phyloP scores from a whole-genome alignment of 2,329 filamentous ascomycete species.

The Parastagonospora nodorum region DNA sequence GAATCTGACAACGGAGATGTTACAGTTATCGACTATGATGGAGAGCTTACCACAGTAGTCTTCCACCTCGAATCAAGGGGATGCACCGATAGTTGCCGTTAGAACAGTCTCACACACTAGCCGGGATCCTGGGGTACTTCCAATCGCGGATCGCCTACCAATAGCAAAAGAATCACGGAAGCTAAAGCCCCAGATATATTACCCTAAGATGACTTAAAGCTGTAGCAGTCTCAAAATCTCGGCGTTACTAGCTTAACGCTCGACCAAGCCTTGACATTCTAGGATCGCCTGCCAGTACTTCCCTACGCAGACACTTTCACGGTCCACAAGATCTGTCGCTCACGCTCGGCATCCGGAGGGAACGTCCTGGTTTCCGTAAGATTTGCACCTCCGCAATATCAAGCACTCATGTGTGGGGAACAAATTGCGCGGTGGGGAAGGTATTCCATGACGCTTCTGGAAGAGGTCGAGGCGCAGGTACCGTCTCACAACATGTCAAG shows the following conservation, averaged over 20 bases:
- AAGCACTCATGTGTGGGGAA: constrained; percentile 22
- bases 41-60: no score
- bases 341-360: constrained; percentile 15
- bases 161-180: neutral
- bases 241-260: constrained; percentile 8
- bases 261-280: constrained; percentile 11
- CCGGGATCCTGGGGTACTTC: neutral
- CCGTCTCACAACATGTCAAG: constrained; percentile 11
- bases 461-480: constrained; percentile 18
- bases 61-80: neutral
- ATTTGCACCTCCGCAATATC: constrained; percentile 2
- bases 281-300: constrained; percentile 12
- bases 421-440: neutral
- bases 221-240: constrained; percentile 7
- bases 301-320: neutral
- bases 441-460: constrained; percentile 15
- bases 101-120: no score
- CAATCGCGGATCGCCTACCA: neutral
- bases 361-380: constrained; percentile 16
- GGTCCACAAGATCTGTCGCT: neutral
- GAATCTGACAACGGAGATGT: no score
- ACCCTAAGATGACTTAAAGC: constrained; percentile 13
- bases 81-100: neutral
- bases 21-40: no score
- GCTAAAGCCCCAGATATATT: constrained; percentile 1